phyloP scores from a whole-genome alignment of 257 asterid genomes.

The Osmanthus fragrans region DNA sequence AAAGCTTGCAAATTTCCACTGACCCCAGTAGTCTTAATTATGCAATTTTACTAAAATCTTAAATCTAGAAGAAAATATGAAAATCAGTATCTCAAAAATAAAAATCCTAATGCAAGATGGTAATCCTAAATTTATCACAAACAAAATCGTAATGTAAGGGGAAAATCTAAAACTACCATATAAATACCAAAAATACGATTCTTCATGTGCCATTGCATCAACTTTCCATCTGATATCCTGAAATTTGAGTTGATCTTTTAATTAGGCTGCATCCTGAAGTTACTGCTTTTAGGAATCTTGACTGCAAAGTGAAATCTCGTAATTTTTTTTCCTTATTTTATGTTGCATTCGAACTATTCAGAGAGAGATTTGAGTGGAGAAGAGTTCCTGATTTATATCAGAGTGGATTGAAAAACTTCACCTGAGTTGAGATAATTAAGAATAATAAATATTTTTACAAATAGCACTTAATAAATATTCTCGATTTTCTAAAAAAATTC shows the following conservation, averaged over 20 bases:
- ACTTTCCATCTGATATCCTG: background rate
- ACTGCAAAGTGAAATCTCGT: too few relatives aligned
- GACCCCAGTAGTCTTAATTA: too few relatives aligned
- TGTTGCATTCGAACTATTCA: background rate
- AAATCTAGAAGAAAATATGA: background rate
- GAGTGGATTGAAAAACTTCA: background rate
- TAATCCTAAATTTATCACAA: background rate
- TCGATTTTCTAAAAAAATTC: too few relatives aligned
- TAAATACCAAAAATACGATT: background rate
- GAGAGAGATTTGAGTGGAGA: background rate
- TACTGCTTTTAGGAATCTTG: background rate
- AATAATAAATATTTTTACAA: too few relatives aligned
- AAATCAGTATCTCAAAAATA: background rate
- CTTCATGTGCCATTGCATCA: background rate
- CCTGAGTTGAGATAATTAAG: background rate
- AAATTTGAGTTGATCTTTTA: background rate
- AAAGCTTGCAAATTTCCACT: too few relatives aligned
- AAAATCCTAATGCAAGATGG: background rate
- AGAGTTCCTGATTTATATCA: background rate
- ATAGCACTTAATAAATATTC: too few relatives aligned
- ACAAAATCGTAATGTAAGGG: background rate
- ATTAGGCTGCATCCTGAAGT: background rate
- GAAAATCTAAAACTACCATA: background rate
- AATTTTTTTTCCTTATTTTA: too few relatives aligned
- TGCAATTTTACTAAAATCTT: background rate